A percentile compares a stretch with the other conserved stretches of the same genome.
Conservation (phyloP, 2,329 filamentous ascomycete genomes). For the Pseudogymnoascus pannorum region DNA sequence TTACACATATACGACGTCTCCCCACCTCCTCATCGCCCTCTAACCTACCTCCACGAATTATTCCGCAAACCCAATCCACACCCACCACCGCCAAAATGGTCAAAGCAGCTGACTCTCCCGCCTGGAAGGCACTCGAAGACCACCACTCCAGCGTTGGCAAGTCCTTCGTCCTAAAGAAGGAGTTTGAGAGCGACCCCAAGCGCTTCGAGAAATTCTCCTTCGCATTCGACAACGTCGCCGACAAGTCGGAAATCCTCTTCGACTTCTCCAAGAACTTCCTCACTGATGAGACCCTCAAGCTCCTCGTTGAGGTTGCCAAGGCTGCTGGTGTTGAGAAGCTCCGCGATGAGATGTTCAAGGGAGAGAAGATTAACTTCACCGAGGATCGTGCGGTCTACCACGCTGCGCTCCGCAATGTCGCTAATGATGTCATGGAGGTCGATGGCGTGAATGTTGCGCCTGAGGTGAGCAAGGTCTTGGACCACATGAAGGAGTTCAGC, state of each 20-base stretch:
- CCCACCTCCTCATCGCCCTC: not conserved
- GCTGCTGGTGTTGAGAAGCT: conserved; percentile 88
- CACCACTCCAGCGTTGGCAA: conserved; percentile 83
- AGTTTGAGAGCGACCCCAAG: conserved; percentile 79
- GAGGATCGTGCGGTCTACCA: conserved; percentile 96
- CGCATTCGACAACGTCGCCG: conserved; percentile 71
- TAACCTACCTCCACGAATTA: not conserved
- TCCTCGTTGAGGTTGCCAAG: conserved; percentile 83
- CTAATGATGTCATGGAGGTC: conserved; percentile 74
- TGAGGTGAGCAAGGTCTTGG: conserved; percentile 80
- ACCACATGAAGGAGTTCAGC: conserved; percentile 98
- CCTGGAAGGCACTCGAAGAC: conserved; percentile 85
- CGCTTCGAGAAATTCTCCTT: conserved; percentile 88
- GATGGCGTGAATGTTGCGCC: conserved; percentile 91
- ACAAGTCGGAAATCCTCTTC: conserved; percentile 83
- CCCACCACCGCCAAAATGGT: conserved; percentile 47
- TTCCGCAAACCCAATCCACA: conserved; percentile 1
- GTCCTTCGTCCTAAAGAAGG: conserved; percentile 86
- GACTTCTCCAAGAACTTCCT: conserved; percentile 99
- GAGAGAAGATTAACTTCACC: conserved; percentile 99
- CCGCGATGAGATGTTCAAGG: conserved; percentile 93
- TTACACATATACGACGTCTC: not conserved
- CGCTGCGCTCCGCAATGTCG: conserved; percentile 83
- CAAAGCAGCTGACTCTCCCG: conserved; percentile 75
- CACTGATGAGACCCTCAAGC: conserved; percentile 80